Evolutionary conservation across 2,329 filamentous ascomycete genomes (phyloP).

Genomic region (Alternaria ventricosa): DNA sequence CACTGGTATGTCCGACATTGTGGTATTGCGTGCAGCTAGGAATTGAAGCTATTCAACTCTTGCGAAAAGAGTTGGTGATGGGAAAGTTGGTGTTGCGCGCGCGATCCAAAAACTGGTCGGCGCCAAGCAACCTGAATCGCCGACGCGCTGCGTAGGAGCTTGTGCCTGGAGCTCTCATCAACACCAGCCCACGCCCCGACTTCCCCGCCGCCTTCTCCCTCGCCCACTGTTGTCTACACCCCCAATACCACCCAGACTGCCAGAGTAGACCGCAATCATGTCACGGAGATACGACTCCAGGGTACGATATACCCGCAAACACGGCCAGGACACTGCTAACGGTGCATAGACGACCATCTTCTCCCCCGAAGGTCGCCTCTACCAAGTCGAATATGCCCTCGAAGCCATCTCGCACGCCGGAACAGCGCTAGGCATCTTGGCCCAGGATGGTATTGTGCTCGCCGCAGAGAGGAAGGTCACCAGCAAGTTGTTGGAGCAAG

Average conservation of each 20-base stretch:
- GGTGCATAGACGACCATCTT: conserved; percentile 90
- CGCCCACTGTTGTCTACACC: conserved; percentile 15
- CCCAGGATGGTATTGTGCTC: conserved; percentile 97
- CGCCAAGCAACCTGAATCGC: conserved; percentile 34
- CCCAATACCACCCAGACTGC: neutral
- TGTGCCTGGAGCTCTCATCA: conserved; percentile 48
- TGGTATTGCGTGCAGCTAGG: neutral
- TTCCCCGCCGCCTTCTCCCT: conserved; percentile 26
- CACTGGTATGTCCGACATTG: conserved; percentile 40
- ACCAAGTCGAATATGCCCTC: conserved; percentile 98
- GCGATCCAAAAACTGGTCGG: conserved; percentile 37
- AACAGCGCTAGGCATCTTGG: conserved; percentile 94
- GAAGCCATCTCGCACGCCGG: conserved; percentile 99
- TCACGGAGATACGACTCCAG: conserved; percentile 97
- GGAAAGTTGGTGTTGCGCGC: conserved; percentile 22
- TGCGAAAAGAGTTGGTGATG: neutral
- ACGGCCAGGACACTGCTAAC: conserved; percentile 30
- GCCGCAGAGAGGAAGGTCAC: conserved; percentile 99
- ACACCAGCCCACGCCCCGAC: conserved; percentile 34
- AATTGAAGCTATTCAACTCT: neutral
- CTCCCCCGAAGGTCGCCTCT: conserved; percentile 96
- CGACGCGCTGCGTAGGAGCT: conserved; percentile 44
- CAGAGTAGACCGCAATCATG: conserved; percentile 63
- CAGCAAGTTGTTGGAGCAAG: conserved; percentile 98
- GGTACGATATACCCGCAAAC: conserved; percentile 62